These are phyloP conservation scores for Wickerhamiella allomyrinae DNA, from an alignment of 805 yeast species.

Conservation along the genomic window DNA sequence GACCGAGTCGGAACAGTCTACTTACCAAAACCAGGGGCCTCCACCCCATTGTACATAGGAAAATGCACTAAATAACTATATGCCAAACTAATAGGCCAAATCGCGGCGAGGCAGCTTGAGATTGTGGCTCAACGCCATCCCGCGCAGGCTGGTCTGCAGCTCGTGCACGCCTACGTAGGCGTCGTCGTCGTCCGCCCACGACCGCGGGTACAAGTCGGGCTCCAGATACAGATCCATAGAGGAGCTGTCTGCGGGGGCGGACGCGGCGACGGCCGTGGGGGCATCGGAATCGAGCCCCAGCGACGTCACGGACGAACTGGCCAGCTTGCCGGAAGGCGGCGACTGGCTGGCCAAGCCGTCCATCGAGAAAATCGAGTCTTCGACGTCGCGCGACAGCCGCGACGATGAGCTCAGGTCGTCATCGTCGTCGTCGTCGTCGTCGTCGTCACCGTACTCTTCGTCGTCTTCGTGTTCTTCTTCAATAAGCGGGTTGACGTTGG, in stretches of 20 bases:
- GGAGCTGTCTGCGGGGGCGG: not conserved
- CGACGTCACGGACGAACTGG: not conserved
- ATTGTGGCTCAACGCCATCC: not conserved
- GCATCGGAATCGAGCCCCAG: not conserved
- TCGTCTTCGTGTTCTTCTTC: conserved; percentile 10
- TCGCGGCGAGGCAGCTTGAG: not conserved
- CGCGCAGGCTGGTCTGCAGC: not conserved
- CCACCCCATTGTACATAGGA: not conserved
- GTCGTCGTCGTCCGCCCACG: conserved; percentile 4
- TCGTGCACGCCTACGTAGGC: not conserved
- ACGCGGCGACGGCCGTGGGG: not conserved
- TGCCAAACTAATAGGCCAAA: not conserved
- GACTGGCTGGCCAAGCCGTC: conserved; percentile 4
- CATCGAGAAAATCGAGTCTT: conserved; percentile 10
- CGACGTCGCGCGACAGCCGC: conserved; percentile 2
- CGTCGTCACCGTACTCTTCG: conserved; percentile 2
- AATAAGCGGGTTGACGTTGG: not conserved
- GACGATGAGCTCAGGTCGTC: conserved; percentile 2
- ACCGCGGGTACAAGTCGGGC: not conserved
- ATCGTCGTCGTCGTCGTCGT: conserved; percentile 4
- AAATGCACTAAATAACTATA: not conserved
- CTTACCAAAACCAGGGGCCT: too few species aligned
- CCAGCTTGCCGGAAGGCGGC: not conserved
- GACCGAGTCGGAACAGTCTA: too few species aligned
- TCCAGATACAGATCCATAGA: not conserved